Base-by-base conservation (phyloP, 2,329 filamentous ascomycete genomes). In the Myotisia sp. region DNA sequence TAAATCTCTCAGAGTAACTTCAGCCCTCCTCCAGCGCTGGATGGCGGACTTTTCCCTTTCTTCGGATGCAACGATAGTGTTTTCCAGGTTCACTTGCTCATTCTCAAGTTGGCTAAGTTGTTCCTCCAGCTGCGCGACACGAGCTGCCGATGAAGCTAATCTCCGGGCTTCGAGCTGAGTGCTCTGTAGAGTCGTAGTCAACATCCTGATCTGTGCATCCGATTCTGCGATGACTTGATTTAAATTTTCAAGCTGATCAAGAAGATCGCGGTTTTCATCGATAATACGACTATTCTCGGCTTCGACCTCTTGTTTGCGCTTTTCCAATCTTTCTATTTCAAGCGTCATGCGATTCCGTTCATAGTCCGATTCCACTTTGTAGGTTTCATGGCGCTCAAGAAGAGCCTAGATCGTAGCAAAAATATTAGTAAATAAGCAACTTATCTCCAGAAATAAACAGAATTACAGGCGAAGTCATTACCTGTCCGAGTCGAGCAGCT, bases 401-500 rank as follows among this genome's bases (percentile, higher is more conserved):
- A 98, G 69, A 40, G 85, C 85, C 90, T 95, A 34, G 12, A 22
- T 8, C n/a, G 16, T n/a, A n/a, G n/a, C n/a, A n/a, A n/a, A 29
- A 26, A 40, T 22, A 34, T 42, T 42, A 29, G 41, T 37, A 42
- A 46, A 40, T 45, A 49, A 50, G 44, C 33, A 51, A 26, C 6
- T 20, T 17, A 27, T 26, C 20, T 27, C 33, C 33, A 40, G 34
- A 23, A 20, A 35, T 19, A 20, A 21, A 28, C 22, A 14, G 29
- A 14, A 20, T 14, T n/a, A 17, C 21, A 20, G 12, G 18, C 12
- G 16, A 26, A 34, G 14, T n/a, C 26, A 2, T 54, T 78, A 94
- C 87, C 80, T 94, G 82, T 44, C 90, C 90, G 48, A 94, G 70
- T 53, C 79, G 71, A 31, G 85, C 90, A 26, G 90, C 90, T 34